These are phyloP conservation scores for Paraphysoderma sedebokerense DNA, from an alignment of 371 early-diverging fungal genomes.

Conservation along the genomic window DNA sequence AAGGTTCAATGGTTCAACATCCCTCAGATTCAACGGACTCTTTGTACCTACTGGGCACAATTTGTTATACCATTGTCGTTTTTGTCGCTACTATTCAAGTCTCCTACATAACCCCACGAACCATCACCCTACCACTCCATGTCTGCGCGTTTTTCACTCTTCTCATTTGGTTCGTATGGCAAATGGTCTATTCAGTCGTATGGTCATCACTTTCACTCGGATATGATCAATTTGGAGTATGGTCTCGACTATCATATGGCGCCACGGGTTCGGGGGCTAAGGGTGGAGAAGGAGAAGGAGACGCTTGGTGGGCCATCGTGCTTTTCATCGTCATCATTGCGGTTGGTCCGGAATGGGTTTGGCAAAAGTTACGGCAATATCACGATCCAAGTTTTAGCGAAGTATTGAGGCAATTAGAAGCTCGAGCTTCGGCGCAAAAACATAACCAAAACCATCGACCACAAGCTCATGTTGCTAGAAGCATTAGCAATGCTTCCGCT, in stretches of 20 bases:
- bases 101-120: constrained; percentile 33
- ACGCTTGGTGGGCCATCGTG: background rate
- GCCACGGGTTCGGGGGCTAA: background rate
- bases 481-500: too few species aligned
- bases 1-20: constrained; percentile 12
- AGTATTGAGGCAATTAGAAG: background rate
- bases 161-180: constrained; percentile 32
- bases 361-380: background rate
- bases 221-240: background rate
- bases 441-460: too few species aligned
- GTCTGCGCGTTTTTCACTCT: constrained; percentile 25
- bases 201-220: constrained; percentile 5
- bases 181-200: constrained; percentile 25
- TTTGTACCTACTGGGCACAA: constrained; percentile 26
- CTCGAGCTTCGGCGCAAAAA: too few species aligned
- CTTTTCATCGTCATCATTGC: background rate
- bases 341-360: background rate
- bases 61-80: constrained; percentile 34
- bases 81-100: constrained; percentile 40
- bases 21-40: constrained; percentile 10
- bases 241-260: background rate
- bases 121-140: constrained; percentile 32
- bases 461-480: too few species aligned
- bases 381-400: background rate
- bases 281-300: background rate